Percentiles rank a stretch among this genome's conserved stretches.
Conservation (phyloP, 768 basidiomycete genomes). For the Gyrodon lividus region DNA sequence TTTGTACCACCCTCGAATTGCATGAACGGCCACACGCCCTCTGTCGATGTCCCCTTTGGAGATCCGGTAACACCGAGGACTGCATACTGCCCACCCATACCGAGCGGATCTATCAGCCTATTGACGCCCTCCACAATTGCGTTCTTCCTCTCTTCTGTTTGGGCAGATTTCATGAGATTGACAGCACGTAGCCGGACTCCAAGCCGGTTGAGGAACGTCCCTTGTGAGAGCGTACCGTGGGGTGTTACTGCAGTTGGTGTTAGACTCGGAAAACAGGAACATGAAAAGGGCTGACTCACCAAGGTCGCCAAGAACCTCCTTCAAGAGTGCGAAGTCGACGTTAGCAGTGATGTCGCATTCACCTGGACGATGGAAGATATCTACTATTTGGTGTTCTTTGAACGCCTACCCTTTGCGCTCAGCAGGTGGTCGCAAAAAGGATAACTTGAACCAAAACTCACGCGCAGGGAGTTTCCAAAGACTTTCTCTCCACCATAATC, state of each 20-base stretch:
- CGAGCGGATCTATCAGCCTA: constrained; percentile 70
- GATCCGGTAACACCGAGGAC: constrained; percentile 59
- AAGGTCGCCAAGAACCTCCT: constrained; percentile 66
- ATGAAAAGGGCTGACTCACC: constrained; percentile 43
- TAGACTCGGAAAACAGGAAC: constrained; percentile 1
- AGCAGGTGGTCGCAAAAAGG: not conserved
- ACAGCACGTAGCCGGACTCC: constrained; percentile 69
- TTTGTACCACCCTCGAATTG: not conserved
- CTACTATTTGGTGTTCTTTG: constrained; percentile 79
- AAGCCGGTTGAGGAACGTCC: constrained; percentile 73
- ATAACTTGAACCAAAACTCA: constrained; percentile 37
- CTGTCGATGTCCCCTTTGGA: constrained; percentile 8
- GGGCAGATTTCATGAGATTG: constrained; percentile 52
- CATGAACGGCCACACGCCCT: constrained; percentile 34
- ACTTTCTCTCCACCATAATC: constrained; percentile 84
- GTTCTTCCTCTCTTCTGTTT: constrained; percentile 45
- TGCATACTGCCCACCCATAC: constrained; percentile 90
- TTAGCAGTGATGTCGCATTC: constrained; percentile 93
- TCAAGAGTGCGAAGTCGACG: constrained; percentile 90
- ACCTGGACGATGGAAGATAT: constrained; percentile 83
- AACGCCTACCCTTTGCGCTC: constrained; percentile 62
- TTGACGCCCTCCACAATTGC: constrained; percentile 60
- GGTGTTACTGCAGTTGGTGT: constrained; percentile 31
- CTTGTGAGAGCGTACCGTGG: constrained; percentile 76
- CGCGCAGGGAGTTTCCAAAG: constrained; percentile 77